phyloP scores from a whole-genome alignment of 108 stramenopile species.

The Nitzschia inconspicua region DNA sequence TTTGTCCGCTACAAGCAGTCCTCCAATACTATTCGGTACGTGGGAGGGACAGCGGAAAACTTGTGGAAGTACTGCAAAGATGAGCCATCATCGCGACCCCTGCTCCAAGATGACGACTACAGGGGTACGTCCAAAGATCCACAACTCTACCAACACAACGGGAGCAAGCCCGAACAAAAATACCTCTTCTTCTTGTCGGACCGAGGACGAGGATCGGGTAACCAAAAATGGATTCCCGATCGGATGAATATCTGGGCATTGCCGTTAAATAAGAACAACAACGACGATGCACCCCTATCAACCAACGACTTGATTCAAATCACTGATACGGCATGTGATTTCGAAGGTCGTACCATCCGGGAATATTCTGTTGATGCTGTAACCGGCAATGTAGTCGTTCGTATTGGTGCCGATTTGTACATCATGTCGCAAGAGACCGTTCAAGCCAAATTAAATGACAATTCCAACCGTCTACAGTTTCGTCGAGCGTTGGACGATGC shows the following conservation, averaged over 20 bases:
- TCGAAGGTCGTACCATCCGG: slow-evolving; percentile 47
- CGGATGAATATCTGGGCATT: slow-evolving; percentile 71
- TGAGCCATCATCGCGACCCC: slow-evolving; percentile 17
- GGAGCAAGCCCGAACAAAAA: not conserved
- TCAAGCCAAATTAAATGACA: slow-evolving; percentile 7
- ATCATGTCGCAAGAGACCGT: slow-evolving; percentile 24
- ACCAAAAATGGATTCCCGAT: slow-evolving; percentile 35
- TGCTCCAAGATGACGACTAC: slow-evolving; percentile 32
- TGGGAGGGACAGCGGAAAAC: slow-evolving; percentile 69
- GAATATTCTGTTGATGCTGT: slow-evolving; percentile 57
- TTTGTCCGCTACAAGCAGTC: slow-evolving; percentile 63
- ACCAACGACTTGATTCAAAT: slow-evolving; percentile 26
- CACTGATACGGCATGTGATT: slow-evolving; percentile 55
- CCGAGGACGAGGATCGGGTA: slow-evolving; percentile 14
- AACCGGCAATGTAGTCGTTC: slow-evolving; percentile 38
- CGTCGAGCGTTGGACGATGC: not conserved
- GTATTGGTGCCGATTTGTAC: slow-evolving; percentile 72
- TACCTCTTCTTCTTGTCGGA: slow-evolving; percentile 66
- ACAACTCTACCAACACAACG: slow-evolving; percentile 22
- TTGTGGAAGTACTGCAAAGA: slow-evolving; percentile 62
- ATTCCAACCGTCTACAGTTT: no score
- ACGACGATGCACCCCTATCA: slow-evolving; percentile 5
- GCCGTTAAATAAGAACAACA: slow-evolving; percentile 18
- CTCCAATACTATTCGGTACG: slow-evolving; percentile 43
- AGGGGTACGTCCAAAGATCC: slow-evolving; percentile 65